These are phyloP conservation scores for Euclidium syriacum DNA, from an alignment of 345 rosid species.

Conservation along the genomic window DNA sequence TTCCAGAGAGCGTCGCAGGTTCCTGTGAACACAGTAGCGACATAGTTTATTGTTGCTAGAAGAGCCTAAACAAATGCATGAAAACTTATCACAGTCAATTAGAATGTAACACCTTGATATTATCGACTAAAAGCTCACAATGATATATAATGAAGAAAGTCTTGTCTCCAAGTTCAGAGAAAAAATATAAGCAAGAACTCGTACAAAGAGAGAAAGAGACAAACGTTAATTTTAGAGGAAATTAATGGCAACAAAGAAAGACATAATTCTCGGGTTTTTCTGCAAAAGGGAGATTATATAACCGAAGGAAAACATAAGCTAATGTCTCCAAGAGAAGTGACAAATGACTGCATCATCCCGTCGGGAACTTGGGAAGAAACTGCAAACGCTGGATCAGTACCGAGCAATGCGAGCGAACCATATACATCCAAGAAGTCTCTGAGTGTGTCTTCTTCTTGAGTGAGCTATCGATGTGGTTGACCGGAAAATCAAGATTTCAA, in stretches of 20 bases:
- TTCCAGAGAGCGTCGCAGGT: constrained; percentile 99
- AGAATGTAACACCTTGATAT: background rate
- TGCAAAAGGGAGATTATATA: constrained; percentile 79
- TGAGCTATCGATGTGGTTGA: constrained; percentile 7
- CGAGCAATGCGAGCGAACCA: constrained; percentile 49
- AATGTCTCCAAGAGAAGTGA: constrained; percentile 68
- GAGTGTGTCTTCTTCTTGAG: constrained; percentile 20
- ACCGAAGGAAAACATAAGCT: constrained; percentile 99
- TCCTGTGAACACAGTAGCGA: constrained; percentile 64
- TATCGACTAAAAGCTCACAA: background rate
- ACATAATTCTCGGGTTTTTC: constrained; percentile 14
- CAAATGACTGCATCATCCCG: constrained; percentile 49
- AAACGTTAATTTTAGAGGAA: background rate
- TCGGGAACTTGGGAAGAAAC: constrained; percentile 41
- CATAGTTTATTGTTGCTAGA: constrained; percentile 93
- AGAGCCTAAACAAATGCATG: constrained; percentile 66
- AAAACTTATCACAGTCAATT: constrained; percentile 13
- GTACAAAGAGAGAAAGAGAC: constrained; percentile 35
- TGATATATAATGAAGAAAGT: constrained; percentile 90
- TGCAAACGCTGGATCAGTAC: constrained; percentile 58
- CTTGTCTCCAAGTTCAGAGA: constrained; percentile 94
- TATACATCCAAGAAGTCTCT: constrained; percentile 34
- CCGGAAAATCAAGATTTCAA: constrained; percentile 7
- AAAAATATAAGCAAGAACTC: constrained; percentile 93
- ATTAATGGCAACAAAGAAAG: background rate